Percentiles rank a stretch among this genome's conserved stretches.
Conservation (phyloP, 306 rosid species). For the Herpetospermum pedunculosum region DNA sequence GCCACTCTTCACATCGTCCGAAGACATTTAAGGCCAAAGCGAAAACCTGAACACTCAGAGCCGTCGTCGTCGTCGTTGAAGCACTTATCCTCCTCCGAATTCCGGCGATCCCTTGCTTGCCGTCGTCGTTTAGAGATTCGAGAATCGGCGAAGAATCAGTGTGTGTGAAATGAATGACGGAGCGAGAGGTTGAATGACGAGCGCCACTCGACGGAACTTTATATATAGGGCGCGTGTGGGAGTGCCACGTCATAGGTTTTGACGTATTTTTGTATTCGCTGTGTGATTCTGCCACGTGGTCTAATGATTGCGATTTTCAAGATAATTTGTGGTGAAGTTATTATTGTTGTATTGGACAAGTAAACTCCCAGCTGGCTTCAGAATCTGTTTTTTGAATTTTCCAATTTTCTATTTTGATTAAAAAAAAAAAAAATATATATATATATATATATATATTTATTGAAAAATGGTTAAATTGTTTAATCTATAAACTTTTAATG, state of each 20-base stretch:
- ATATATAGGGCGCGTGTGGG: not conserved
- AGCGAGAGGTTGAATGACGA: not conserved
- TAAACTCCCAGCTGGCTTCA: not conserved
- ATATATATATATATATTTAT: too few species aligned
- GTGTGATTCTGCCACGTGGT: not conserved
- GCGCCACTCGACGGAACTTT: not conserved
- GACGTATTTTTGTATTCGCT: not conserved
- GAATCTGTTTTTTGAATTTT: too few species aligned
- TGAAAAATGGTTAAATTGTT: too few species aligned
- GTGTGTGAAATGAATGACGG: too few species aligned
- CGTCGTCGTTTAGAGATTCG: not conserved
- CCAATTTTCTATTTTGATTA: too few species aligned
- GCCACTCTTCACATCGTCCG: constrained; percentile 75
- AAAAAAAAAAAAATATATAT: too few species aligned
- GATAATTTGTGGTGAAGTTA: not conserved
- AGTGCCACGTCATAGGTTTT: not conserved
- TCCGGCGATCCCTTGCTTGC: not conserved
- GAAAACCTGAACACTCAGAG: not conserved
- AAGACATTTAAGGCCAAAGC: constrained; percentile 36
- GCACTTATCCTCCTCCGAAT: not conserved
- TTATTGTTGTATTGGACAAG: not conserved
- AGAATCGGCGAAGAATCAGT: not conserved
- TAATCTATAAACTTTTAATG: too few species aligned
- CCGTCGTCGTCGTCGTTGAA: not conserved
- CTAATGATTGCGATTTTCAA: not conserved